Percentiles rank a stretch among this genome's conserved stretches.
These are phyloP conservation scores for Leucoagaricus sp. DNA, from an alignment of 1,284 basidiomycete genomes.

Conservation along the genomic window DNA sequence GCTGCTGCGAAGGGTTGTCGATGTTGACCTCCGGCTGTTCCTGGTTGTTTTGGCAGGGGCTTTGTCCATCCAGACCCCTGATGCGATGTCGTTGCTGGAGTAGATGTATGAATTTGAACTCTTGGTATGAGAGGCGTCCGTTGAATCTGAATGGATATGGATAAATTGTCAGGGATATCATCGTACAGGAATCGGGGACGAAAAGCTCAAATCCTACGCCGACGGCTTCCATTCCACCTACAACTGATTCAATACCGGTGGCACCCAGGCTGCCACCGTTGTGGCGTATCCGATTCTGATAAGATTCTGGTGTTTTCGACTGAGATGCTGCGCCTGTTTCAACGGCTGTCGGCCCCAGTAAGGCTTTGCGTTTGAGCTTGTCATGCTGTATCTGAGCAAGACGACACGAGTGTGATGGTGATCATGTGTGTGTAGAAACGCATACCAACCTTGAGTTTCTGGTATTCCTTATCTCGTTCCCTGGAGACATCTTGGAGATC, in stretches of 20 bases:
- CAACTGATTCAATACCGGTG: conserved; percentile 55
- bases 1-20: conserved; percentile 46
- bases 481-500: conserved; percentile 73
- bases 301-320: neutral
- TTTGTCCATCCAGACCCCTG: conserved; percentile 20
- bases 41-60: conserved; percentile 1
- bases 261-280: conserved; percentile 19
- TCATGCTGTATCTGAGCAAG: conserved; percentile 61
- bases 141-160: conserved; percentile 55
- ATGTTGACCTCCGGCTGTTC: conserved; percentile 25
- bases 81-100: neutral
- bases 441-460: conserved; percentile 74
- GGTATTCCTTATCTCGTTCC: conserved; percentile 83
- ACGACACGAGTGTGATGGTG: neutral
- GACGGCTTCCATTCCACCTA: conserved; percentile 70
- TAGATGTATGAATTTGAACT: neutral
- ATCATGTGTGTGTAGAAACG: conserved; percentile 1
- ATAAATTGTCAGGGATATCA: neutral
- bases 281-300: conserved; percentile 1
- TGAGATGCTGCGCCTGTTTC: neutral
- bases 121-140: conserved; percentile 68
- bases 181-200: neutral
- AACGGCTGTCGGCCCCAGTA: conserved; percentile 46
- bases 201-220: conserved; percentile 44
- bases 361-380: conserved; percentile 75